phyloP scores from a whole-genome alignment of 2,329 filamentous ascomycete species.

The Diaporthe velutina region DNA sequence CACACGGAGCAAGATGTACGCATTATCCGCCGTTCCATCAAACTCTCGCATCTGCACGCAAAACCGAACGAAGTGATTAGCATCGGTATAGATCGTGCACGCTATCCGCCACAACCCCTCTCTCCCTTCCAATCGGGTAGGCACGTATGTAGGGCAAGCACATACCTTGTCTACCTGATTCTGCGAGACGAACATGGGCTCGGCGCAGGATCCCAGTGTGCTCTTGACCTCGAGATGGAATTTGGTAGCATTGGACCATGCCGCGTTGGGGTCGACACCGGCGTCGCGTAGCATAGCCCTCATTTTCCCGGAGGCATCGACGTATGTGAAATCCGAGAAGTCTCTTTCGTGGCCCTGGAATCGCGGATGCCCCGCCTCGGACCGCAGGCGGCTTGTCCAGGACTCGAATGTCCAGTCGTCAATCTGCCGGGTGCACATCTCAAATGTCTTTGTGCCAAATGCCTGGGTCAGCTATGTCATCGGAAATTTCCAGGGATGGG shows the following conservation, averaged over 20 bases:
- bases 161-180: constrained; percentile 18
- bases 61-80: neutral
- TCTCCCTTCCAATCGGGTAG: neutral
- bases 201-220: neutral
- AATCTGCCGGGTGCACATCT: neutral
- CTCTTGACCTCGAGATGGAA: constrained; percentile 13
- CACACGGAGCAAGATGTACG: constrained; percentile 6
- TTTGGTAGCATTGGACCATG: constrained; percentile 3
- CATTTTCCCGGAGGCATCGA: neutral
- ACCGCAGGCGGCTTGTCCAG: constrained; percentile 19
- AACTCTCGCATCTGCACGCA: constrained; percentile 10
- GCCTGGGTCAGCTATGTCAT: neutral
- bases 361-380: neutral
- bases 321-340: constrained; percentile 16
- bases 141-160: neutral
- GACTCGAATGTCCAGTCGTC: neutral
- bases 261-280: neutral
- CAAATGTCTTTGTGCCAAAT: neutral
- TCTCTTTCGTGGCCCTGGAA: neutral
- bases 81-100: neutral
- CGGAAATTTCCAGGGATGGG: neutral
- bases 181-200: constrained; percentile 20
- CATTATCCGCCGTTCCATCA: neutral
- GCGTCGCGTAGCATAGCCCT: neutral
- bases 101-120: neutral